Percentiles rank a stretch among this genome's conserved stretches.
Evolutionary conservation across 2,329 filamentous ascomycete genomes (phyloP).

Genomic region (Huntiella savannae): DNA sequence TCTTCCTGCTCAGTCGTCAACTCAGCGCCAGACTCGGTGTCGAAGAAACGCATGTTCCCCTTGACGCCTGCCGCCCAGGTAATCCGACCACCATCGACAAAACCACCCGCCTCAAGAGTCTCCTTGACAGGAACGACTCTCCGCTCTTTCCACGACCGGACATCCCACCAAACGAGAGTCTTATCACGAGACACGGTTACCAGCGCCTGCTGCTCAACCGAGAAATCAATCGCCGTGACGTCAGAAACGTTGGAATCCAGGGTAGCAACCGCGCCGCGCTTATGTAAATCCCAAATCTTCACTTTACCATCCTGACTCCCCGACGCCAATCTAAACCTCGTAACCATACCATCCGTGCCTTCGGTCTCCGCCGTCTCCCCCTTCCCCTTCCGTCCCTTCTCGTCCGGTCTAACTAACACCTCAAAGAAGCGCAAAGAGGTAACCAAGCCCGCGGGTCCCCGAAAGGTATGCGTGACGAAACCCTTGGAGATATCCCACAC

Average conservation of each 20-base stretch:
- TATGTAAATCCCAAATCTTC: slow-evolving; percentile 78
- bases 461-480: slow-evolving; percentile 86
- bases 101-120: slow-evolving; percentile 66
- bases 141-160: slow-evolving; percentile 62
- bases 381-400: slow-evolving; percentile 20
- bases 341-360: slow-evolving; percentile 20
- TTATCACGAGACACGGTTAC: slow-evolving; percentile 82
- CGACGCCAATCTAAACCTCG: slow-evolving; percentile 63
- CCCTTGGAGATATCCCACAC: slow-evolving; percentile 88
- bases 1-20: slow-evolving; percentile 52
- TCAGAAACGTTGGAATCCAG: slow-evolving; percentile 90
- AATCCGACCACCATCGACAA: slow-evolving; percentile 49
- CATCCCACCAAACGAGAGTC: slow-evolving; percentile 83
- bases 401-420: slow-evolving; percentile 30
- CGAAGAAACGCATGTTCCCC: slow-evolving; percentile 70
- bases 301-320: slow-evolving; percentile 90
- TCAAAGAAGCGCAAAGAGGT: slow-evolving; percentile 89
- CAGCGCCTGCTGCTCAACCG: slow-evolving; percentile 50
- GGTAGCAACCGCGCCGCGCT: slow-evolving; percentile 54
- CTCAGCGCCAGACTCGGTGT: slow-evolving; percentile 56
- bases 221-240: slow-evolving; percentile 74
- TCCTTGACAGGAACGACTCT: slow-evolving; percentile 73
- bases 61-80: slow-evolving; percentile 75
- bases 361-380: slow-evolving; percentile 19
- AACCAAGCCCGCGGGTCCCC: slow-evolving; percentile 77